A percentile compares a stretch with the other conserved stretches of the same genome.
Evolutionary conservation across 805 yeast genomes (phyloP).

Genomic region (Brettanomyces nanus): DNA sequence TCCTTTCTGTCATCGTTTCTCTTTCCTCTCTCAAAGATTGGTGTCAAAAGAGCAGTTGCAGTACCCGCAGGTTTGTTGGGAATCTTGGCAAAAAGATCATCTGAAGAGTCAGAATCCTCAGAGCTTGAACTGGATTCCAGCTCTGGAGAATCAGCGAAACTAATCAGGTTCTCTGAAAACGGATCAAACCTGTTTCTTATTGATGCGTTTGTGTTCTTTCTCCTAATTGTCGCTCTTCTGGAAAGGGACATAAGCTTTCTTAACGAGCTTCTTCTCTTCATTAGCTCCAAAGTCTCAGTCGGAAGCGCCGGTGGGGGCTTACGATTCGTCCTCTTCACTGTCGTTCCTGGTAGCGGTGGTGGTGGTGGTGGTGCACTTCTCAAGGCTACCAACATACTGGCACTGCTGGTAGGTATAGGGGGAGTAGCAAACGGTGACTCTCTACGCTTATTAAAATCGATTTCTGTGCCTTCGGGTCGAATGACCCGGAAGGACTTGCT

Average conservation of each 20-base stretch:
- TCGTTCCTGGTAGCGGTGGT: background rate
- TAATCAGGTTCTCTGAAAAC: conserved; percentile 63
- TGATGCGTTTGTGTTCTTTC: conserved; percentile 5
- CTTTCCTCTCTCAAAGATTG: background rate
- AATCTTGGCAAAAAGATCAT: conserved; percentile 53
- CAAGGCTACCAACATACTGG: conserved; percentile 31
- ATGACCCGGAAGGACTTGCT: conserved; percentile 54
- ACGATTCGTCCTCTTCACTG: conserved; percentile 4
- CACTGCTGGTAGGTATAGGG: conserved; percentile 68
- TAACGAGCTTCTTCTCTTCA: conserved; percentile 5
- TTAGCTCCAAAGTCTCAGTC: conserved; percentile 4
- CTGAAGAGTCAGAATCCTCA: conserved; percentile 37
- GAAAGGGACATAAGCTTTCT: conserved; percentile 5
- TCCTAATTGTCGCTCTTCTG: conserved; percentile 10
- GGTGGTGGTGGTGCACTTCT: conserved; percentile 22
- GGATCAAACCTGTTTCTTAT: conserved; percentile 30
- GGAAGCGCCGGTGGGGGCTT: conserved; percentile 20
- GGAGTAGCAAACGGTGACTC: conserved; percentile 56
- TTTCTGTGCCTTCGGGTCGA: conserved; percentile 58
- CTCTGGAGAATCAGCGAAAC: conserved; percentile 67
- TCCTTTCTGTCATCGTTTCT: background rate
- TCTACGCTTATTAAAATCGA: conserved; percentile 74
- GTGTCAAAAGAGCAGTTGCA: background rate
- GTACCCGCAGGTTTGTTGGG: conserved; percentile 15
- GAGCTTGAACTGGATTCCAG: conserved; percentile 33